These are phyloP conservation scores for Warburgia ugandensis DNA, from an alignment of 164 flowering plant species.

Conservation along the genomic window DNA sequence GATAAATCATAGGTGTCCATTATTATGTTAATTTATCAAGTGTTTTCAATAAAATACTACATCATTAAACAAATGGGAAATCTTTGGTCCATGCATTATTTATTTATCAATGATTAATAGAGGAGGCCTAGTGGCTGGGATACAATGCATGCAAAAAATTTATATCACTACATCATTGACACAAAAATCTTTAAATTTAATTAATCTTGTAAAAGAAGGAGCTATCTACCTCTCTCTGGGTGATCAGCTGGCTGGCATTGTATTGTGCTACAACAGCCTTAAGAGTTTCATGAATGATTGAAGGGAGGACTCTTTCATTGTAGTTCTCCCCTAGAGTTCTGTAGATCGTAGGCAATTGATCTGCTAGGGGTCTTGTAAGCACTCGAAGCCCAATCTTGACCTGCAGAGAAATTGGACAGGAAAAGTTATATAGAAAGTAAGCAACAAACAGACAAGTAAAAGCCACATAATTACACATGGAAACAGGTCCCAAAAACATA, in stretches of 20 bases:
- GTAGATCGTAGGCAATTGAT: conserved; percentile 33
- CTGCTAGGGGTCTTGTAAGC: conserved; percentile 29
- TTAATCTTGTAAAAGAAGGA: not conserved
- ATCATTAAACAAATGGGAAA: too few relatives aligned
- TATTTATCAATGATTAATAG: too few relatives aligned
- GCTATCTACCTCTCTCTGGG: conserved; percentile 31
- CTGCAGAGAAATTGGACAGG: conserved; percentile 8
- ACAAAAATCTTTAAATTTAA: not conserved
- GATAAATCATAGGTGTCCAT: too few relatives aligned
- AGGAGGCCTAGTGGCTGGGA: too few relatives aligned
- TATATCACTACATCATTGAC: not conserved
- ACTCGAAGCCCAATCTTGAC: conserved; percentile 35
- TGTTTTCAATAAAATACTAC: too few relatives aligned
- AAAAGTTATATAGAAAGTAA: not conserved
- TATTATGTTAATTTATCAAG: too few relatives aligned
- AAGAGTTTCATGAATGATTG: conserved; percentile 38
- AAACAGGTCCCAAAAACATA: not conserved
- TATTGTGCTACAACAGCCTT: conserved; percentile 45
- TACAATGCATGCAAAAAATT: too few relatives aligned
- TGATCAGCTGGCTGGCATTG: conserved; percentile 39
- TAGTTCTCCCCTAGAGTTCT: conserved; percentile 36
- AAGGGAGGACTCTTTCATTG: conserved; percentile 42
- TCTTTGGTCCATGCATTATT: too few relatives aligned
- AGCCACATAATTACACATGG: not conserved
- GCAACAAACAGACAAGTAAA: not conserved